phyloP scores from a whole-genome alignment of 192 early-diverging fungal genomes.

The Obelidium mucronatum region DNA sequence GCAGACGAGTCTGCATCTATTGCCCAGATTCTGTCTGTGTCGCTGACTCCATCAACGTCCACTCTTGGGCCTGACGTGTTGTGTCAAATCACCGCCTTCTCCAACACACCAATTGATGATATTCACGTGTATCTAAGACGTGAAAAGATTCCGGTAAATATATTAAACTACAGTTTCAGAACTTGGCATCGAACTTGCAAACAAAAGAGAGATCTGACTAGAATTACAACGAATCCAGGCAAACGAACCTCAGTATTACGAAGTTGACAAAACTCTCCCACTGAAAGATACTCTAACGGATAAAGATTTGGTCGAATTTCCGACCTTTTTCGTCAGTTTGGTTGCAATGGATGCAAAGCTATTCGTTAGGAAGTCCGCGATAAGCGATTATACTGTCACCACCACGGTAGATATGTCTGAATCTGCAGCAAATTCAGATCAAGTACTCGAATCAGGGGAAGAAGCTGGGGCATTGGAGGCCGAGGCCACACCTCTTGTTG shows the following conservation, averaged over 20 bases:
- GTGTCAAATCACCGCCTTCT: neutral
- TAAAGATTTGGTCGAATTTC: constrained; percentile 4
- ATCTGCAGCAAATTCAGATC: neutral
- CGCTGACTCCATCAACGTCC: too few species aligned
- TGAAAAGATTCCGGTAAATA: neutral
- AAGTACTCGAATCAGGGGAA: neutral
- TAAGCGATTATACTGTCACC: too few species aligned
- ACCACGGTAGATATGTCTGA: neutral
- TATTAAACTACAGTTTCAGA: neutral
- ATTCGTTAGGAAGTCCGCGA: neutral
- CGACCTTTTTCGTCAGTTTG: constrained; percentile 3
- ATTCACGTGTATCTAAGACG: constrained; percentile 11
- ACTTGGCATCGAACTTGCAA: neutral
- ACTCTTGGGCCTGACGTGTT: too few species aligned
- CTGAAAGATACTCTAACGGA: neutral
- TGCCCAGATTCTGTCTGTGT: too few species aligned
- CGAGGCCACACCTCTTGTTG: neutral
- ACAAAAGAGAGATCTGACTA: too few species aligned
- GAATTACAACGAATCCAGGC: neutral
- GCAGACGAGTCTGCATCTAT: neutral
- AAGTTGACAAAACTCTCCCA: neutral
- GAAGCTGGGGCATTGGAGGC: neutral
- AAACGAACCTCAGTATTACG: constrained; percentile 13
- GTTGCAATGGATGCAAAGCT: neutral
- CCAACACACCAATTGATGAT: neutral